Percentiles rank a stretch among this genome's conserved stretches.
These are phyloP conservation scores for Phytophthora citrophthora DNA, from an alignment of 352 stramenopile species.

Conservation along the genomic window DNA sequence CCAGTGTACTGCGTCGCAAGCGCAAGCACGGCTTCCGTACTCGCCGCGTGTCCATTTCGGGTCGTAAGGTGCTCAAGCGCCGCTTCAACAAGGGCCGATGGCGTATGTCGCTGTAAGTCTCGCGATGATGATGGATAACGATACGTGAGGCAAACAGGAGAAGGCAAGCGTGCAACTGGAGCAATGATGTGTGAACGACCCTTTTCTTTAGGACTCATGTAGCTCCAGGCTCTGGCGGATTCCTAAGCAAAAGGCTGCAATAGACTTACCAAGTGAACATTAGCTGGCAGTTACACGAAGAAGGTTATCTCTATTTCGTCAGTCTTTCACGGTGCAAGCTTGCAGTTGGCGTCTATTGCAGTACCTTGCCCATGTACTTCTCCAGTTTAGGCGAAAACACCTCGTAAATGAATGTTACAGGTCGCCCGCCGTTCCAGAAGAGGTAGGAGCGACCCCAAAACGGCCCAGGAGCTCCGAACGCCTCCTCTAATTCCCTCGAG, in stretches of 20 bases:
- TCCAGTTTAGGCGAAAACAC: conserved; percentile 84
- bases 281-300: conserved; percentile 7
- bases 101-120: conserved; percentile 81
- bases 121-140: conserved; percentile 17
- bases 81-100: conserved; percentile 84
- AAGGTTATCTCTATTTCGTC: conserved; percentile 18
- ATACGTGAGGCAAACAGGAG: conserved; percentile 8
- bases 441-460: conserved; percentile 89
- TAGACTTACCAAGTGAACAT: conserved; percentile 37
- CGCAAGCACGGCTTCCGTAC: conserved; percentile 88
- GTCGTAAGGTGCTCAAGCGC: conserved; percentile 81
- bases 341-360: conserved; percentile 29
- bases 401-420: conserved; percentile 90
- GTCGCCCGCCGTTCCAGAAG: conserved; percentile 82
- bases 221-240: background rate
- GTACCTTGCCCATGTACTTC: conserved; percentile 80
- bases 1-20: conserved; percentile 86
- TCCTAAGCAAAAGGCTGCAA: conserved; percentile 22
- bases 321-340: conserved; percentile 6
- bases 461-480: conserved; percentile 68
- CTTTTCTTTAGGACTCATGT: background rate
- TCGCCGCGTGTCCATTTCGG: conserved; percentile 75
- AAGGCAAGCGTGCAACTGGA: conserved; percentile 6
- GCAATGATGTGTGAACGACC: conserved; percentile 13
- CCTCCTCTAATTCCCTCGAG: conserved; percentile 57